These are phyloP conservation scores for Stereum hirsutum DNA, from an alignment of 1,284 basidiomycete genomes.

Conservation along the genomic window DNA sequence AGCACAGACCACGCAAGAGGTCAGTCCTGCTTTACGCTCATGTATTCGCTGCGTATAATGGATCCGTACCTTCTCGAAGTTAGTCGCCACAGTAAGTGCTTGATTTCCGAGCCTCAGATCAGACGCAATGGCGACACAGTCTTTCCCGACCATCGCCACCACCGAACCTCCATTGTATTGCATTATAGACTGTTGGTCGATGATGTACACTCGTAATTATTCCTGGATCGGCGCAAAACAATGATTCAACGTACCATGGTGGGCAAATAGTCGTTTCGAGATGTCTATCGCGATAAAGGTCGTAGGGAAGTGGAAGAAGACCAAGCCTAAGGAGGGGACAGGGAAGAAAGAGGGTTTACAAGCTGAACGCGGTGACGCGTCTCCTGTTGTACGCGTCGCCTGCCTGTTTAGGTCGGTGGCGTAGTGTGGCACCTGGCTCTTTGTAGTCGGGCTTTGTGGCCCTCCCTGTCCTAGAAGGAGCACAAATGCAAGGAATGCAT, in stretches of 20 bases:
- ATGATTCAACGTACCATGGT: slow-evolving; percentile 8
- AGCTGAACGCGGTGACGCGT: not conserved
- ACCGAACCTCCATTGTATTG: slow-evolving; percentile 94
- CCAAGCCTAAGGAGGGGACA: not conserved
- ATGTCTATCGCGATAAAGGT: not conserved
- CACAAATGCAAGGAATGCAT: too few relatives aligned
- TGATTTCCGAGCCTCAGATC: slow-evolving; percentile 92
- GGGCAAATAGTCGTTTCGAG: not conserved
- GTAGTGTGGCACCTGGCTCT: too few relatives aligned
- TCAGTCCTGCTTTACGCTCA: too few relatives aligned
- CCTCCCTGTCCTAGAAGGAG: too few relatives aligned
- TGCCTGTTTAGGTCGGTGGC: too few relatives aligned
- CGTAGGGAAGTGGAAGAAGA: not conserved
- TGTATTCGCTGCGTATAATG: slow-evolving; percentile 1
- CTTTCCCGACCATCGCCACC: slow-evolving; percentile 98
- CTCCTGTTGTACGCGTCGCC: too few relatives aligned
- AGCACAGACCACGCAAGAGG: not conserved
- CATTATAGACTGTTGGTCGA: slow-evolving; percentile 60
- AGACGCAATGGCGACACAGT: slow-evolving; percentile 97
- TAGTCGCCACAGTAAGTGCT: slow-evolving; percentile 80
- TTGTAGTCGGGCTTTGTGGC: too few relatives aligned
- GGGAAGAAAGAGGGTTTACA: not conserved
- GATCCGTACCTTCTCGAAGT: slow-evolving; percentile 85
- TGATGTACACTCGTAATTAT: too few relatives aligned
- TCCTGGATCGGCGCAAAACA: not conserved